Conservation (phyloP, 2,329 filamentous ascomycete genomes). For the Tympanopsis confertula region DNA sequence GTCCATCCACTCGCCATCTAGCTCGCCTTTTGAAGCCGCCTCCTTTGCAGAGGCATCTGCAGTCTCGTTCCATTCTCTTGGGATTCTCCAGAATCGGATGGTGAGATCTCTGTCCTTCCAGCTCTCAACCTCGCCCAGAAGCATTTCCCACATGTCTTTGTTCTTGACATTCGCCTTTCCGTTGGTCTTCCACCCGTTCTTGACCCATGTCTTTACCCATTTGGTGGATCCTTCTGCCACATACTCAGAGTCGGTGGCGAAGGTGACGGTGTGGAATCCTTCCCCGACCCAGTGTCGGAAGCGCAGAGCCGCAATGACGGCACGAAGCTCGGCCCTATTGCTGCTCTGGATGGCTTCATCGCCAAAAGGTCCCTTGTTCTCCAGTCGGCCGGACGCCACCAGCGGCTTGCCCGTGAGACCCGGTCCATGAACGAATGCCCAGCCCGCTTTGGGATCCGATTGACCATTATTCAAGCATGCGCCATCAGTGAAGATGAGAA, state of each 20-base stretch:
- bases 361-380: conserved; percentile 27
- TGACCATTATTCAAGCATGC: conserved; percentile 30
- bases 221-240: conserved; percentile 30
- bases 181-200: conserved; percentile 28
- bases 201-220: conserved; percentile 29
- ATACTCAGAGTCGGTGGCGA: conserved; percentile 42
- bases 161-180: conserved; percentile 28
- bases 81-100: background rate
- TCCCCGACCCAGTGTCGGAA: conserved; percentile 30
- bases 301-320: conserved; percentile 35
- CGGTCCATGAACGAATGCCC: conserved; percentile 19
- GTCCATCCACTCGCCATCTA: too few species aligned
- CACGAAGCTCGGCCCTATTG: conserved; percentile 43
- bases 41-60: background rate
- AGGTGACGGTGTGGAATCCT: conserved; percentile 25
- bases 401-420: conserved; percentile 4
- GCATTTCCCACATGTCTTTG: conserved; percentile 35
- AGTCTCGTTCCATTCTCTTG: background rate
- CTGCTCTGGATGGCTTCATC: conserved; percentile 25
- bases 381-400: conserved; percentile 20
- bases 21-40: too few species aligned
- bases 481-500: conserved; percentile 32
- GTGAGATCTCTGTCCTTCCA: conserved; percentile 8
- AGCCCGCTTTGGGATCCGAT: conserved; percentile 23
- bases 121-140: conserved; percentile 27